A percentile compares a stretch with the other conserved stretches of the same genome.
Evolutionary conservation across 2,329 filamentous ascomycete species (phyloP).

Genomic region (Colletotrichum sp.): DNA sequence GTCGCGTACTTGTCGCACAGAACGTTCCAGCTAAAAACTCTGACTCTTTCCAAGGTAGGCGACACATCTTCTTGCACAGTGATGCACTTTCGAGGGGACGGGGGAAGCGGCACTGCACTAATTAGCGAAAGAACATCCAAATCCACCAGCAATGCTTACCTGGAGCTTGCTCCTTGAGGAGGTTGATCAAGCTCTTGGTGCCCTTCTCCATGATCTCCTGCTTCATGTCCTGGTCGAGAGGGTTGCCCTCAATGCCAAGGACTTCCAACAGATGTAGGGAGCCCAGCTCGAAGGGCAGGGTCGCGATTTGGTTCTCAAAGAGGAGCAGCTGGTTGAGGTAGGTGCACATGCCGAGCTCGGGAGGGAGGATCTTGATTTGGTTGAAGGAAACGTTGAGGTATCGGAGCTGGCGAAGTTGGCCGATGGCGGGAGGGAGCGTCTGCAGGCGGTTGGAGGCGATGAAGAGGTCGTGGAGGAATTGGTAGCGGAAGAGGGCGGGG

Average conservation of each 20-base stretch:
- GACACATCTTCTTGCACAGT: constrained; percentile 74
- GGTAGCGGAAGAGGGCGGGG: constrained; percentile 81
- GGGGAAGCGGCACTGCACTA: constrained; percentile 73
- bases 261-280: constrained; percentile 88
- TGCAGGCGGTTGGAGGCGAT: constrained; percentile 92
- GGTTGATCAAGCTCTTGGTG: constrained; percentile 82
- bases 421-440: constrained; percentile 80
- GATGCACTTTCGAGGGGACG: constrained; percentile 77
- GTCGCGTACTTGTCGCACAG: constrained; percentile 95
- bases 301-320: constrained; percentile 88
- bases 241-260: constrained; percentile 92
- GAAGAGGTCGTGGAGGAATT: constrained; percentile 90
- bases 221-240: constrained; percentile 77
- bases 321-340: constrained; percentile 85
- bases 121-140: constrained; percentile 24
- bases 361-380: constrained; percentile 79
- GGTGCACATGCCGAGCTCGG: constrained; percentile 96
- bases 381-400: constrained; percentile 91
- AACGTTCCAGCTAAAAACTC: constrained; percentile 93
- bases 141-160: constrained; percentile 59
- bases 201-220: constrained; percentile 86
- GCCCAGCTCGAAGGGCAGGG: constrained; percentile 84
- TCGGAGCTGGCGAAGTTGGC: constrained; percentile 79
- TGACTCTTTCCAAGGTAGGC: constrained; percentile 71
- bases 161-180: constrained; percentile 83